Percentiles rank a stretch among this genome's conserved stretches.
phyloP scores from a whole-genome alignment of 2,329 filamentous ascomycete species.

The Tolypocladium nubicola region DNA sequence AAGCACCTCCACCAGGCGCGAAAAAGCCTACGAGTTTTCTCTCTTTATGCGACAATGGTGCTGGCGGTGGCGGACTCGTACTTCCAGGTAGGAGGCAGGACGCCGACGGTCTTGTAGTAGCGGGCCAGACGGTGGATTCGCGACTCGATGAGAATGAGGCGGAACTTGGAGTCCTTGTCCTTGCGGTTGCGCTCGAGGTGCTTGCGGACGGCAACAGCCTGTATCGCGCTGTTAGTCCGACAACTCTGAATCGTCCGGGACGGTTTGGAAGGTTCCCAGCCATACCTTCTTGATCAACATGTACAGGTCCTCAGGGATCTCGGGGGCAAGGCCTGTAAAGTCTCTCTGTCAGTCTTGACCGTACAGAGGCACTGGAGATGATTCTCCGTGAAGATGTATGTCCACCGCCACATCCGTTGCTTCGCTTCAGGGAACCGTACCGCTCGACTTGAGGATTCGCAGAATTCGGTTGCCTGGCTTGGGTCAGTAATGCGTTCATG shows the following conservation, averaged over 20 bases:
- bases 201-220: conserved; percentile 98
- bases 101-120: conserved; percentile 96
- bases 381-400: conserved; percentile 12
- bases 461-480: conserved; percentile 96
- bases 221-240: conserved; percentile 14
- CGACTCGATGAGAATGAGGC: conserved; percentile 99
- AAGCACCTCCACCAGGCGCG: conserved; percentile 16
- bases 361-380: conserved; percentile 63
- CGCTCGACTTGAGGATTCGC: conserved; percentile 93
- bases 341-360: conserved; percentile 94
- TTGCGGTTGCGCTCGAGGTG: conserved; percentile 99
- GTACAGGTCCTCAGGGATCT: conserved; percentile 99
- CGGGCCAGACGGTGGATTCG: conserved; percentile 99
- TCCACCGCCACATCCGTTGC: conserved; percentile 13
- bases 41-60: conserved; percentile 77
- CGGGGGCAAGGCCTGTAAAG: conserved; percentile 88
- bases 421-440: conserved; percentile 53
- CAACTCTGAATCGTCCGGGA: background rate
- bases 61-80: conserved; percentile 96
- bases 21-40: conserved; percentile 5
- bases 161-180: conserved; percentile 99
- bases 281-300: conserved; percentile 99
- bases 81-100: conserved; percentile 88
- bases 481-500: conserved; percentile 23
- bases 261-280: background rate